These are phyloP conservation scores for Penicillium sp. DNA, from an alignment of 2,329 filamentous ascomycete species.

Conservation along the genomic window DNA sequence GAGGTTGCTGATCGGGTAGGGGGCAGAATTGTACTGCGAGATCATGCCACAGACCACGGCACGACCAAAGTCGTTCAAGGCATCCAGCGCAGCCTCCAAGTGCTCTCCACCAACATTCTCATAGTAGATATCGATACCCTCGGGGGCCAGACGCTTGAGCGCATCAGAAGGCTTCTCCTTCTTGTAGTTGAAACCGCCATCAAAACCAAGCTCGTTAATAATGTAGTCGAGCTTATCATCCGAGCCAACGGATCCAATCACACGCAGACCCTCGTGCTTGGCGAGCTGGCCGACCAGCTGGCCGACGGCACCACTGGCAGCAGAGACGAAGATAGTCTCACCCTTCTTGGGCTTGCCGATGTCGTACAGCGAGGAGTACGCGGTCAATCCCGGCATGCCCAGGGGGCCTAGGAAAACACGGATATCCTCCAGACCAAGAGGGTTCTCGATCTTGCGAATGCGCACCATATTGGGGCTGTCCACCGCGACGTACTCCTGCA, in stretches of 20 bases:
- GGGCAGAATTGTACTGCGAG: constrained; percentile 72
- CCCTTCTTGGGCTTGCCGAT: constrained; percentile 74
- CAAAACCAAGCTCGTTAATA: constrained; percentile 66
- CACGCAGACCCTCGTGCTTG: constrained; percentile 74
- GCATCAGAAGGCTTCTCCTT: constrained; percentile 70
- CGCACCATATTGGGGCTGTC: constrained; percentile 45
- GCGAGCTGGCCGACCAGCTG: constrained; percentile 81
- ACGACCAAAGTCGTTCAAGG: constrained; percentile 65
- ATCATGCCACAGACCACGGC: constrained; percentile 69
- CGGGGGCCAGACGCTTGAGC: constrained; percentile 67
- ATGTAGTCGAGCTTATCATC: constrained; percentile 80
- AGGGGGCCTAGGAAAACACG: constrained; percentile 70
- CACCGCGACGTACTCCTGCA: constrained; percentile 68
- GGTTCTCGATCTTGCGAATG: constrained; percentile 65
- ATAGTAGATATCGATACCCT: constrained; percentile 81
- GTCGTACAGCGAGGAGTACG: constrained; percentile 71
- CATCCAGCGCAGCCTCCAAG: constrained; percentile 64
- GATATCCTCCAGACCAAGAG: constrained; percentile 49
- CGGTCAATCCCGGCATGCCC: constrained; percentile 76
- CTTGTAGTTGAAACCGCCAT: constrained; percentile 84
- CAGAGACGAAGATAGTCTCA: constrained; percentile 79
- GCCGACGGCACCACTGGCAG: constrained; percentile 78
- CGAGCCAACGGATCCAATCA: constrained; percentile 77
- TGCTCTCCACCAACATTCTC: constrained; percentile 78
- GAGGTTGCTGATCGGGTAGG: constrained; percentile 67